These are phyloP conservation scores for Clitopilus passeckerianus DNA, from an alignment of 768 basidiomycete species.

Conservation along the genomic window DNA sequence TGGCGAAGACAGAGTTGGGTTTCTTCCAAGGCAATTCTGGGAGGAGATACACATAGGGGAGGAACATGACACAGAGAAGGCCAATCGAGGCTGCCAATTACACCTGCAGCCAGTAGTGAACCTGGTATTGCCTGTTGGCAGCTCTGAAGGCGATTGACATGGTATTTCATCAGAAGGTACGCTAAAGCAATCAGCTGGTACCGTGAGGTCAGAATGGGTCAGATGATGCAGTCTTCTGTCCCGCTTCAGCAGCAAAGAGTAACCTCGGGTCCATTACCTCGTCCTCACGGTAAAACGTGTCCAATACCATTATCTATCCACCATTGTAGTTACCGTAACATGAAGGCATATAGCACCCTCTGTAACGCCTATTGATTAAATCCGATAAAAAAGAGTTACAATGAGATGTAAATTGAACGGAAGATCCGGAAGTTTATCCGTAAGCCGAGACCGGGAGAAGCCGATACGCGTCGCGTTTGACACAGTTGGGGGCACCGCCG, in stretches of 20 bases:
- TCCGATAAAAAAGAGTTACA: constrained; percentile 9
- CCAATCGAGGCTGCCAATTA: not conserved
- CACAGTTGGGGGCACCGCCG: constrained; percentile 27
- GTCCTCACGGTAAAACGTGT: not conserved
- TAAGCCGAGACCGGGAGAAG: constrained; percentile 41
- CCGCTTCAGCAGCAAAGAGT: not conserved
- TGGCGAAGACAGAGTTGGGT: constrained; percentile 75
- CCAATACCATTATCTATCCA: not conserved
- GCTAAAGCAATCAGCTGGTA: not conserved
- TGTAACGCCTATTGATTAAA: not conserved
- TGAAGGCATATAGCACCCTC: not conserved
- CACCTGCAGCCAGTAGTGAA: not conserved
- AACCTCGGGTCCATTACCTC: not conserved
- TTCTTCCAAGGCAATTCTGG: constrained; percentile 74
- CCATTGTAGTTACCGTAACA: not conserved
- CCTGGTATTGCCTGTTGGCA: constrained; percentile 15
- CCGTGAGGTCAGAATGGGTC: not conserved
- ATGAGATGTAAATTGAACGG: constrained; percentile 13
- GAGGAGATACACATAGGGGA: constrained; percentile 22
- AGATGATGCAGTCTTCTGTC: not conserved
- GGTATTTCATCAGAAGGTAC: constrained; percentile 3
- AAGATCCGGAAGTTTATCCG: constrained; percentile 19
- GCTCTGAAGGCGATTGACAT: constrained; percentile 11
- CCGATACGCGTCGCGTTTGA: constrained; percentile 53
- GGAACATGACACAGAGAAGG: not conserved